A percentile compares a stretch with the other conserved stretches of the same genome.
These are phyloP conservation scores for Chrysosporium queenslandicum DNA, from an alignment of 2,329 filamentous ascomycete species.

Conservation along the genomic window DNA sequence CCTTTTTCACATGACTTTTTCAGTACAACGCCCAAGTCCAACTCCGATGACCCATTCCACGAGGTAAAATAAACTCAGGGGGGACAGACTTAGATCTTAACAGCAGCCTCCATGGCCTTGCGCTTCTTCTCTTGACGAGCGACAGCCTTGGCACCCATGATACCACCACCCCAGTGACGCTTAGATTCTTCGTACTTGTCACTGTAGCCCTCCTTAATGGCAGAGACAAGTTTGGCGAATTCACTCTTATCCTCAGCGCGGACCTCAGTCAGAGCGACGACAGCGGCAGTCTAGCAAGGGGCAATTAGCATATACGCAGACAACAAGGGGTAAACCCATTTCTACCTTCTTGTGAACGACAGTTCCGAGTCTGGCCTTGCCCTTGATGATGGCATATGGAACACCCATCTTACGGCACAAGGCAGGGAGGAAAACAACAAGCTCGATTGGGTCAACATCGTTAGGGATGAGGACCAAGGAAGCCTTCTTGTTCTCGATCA, in stretches of 20 bases:
- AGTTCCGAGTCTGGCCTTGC: conserved; percentile 97
- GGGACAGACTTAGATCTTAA: conserved; percentile 76
- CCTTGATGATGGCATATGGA: conserved; percentile 98
- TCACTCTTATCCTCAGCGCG: conserved; percentile 97
- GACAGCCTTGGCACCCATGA: conserved; percentile 94
- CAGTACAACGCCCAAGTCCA: not conserved
- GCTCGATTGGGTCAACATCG: conserved; percentile 98
- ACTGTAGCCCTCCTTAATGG: conserved; percentile 96
- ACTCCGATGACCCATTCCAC: not conserved
- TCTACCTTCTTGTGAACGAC: conserved; percentile 98
- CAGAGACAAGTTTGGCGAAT: conserved; percentile 89
- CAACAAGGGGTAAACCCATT: not conserved
- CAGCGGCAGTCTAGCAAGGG: conserved; percentile 69
- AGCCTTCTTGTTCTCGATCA: conserved; percentile 99
- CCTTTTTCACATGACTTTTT: conserved; percentile 5
- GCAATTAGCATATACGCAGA: conserved; percentile 21
- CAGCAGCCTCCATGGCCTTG: conserved; percentile 86
- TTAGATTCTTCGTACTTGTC: conserved; percentile 88
- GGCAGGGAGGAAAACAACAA: conserved; percentile 97
- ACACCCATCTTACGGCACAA: conserved; percentile 99
- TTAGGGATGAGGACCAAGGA: conserved; percentile 96
- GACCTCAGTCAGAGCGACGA: conserved; percentile 91
- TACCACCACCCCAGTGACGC: conserved; percentile 97
- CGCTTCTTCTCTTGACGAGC: conserved; percentile 71
- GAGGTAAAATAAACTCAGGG: not conserved